Evolutionary conservation across 352 stramenopile species (phyloP).

Genomic region (Phytophthora rubi): DNA sequence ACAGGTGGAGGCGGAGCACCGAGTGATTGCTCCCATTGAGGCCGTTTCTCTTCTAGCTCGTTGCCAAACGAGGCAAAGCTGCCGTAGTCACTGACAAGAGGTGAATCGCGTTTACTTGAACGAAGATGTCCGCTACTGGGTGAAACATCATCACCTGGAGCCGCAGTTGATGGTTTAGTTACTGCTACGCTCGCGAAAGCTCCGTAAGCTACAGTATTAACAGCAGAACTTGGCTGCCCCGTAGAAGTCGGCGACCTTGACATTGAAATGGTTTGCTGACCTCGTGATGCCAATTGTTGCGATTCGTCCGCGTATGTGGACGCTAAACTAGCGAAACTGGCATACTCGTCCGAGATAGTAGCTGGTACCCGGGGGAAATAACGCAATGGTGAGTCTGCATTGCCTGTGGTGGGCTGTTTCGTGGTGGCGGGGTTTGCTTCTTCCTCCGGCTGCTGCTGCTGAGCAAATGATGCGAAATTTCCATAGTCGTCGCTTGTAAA

Average conservation of each 20-base stretch:
- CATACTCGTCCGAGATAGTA: conserved; percentile 29
- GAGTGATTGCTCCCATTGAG: conserved; percentile 25
- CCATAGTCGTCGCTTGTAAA: conserved; percentile 48
- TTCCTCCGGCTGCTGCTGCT: conserved; percentile 27
- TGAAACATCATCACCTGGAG: not conserved
- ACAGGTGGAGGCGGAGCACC: conserved; percentile 30
- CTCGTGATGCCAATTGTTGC: conserved; percentile 25
- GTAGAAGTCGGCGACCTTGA: conserved; percentile 21
- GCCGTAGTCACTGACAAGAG: conserved; percentile 29
- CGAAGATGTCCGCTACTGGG: not conserved
- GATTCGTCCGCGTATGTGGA: conserved; percentile 31
- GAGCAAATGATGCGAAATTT: conserved; percentile 45
- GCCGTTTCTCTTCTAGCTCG: conserved; percentile 21
- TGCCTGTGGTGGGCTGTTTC: not conserved
- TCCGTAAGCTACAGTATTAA: conserved; percentile 27
- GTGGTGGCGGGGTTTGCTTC: conserved; percentile 7
- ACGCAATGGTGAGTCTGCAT: not conserved
- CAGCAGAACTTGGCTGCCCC: conserved; percentile 15
- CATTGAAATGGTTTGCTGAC: conserved; percentile 23
- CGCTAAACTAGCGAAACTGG: conserved; percentile 33
- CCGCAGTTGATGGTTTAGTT: conserved; percentile 24
- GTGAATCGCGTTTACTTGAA: not conserved
- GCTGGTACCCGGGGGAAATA: not conserved
- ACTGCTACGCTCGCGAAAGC: conserved; percentile 39
- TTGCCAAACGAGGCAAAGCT: conserved; percentile 30